A percentile compares a stretch with the other conserved stretches of the same genome.
Evolutionary conservation across 768 basidiomycete genomes (phyloP).

Genomic region (Agrocybe chaxingu): DNA sequence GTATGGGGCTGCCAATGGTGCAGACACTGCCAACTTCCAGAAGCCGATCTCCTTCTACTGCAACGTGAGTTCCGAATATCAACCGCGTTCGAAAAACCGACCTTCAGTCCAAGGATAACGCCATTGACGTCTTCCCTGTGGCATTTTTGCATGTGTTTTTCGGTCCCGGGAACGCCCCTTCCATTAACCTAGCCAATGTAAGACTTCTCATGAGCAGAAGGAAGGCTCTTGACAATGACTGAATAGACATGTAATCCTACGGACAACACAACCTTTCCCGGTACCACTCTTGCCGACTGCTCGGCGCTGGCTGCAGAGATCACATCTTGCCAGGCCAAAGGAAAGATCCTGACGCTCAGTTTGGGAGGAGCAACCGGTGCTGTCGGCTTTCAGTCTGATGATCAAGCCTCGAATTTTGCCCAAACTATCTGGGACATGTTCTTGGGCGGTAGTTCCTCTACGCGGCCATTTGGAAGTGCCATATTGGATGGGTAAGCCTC

Average conservation of each 20-base stretch:
- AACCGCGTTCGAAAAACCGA: not conserved
- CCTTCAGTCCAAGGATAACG: conserved; percentile 44
- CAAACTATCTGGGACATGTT: conserved; percentile 72
- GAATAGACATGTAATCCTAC: conserved; percentile 59
- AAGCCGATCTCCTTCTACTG: conserved; percentile 64
- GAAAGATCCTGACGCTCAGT: conserved; percentile 58
- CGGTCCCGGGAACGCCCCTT: conserved; percentile 57
- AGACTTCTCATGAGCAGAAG: conserved; percentile 9
- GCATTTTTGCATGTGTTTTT: conserved; percentile 71
- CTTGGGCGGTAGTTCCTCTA: conserved; percentile 52
- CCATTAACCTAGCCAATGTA: conserved; percentile 69
- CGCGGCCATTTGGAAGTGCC: conserved; percentile 69
- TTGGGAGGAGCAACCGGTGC: conserved; percentile 63
- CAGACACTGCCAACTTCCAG: conserved; percentile 54
- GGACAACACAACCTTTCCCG: conserved; percentile 56
- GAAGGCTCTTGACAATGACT: not conserved
- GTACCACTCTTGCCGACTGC: conserved; percentile 63
- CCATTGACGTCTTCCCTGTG: conserved; percentile 66
- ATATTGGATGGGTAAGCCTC: conserved; percentile 63
- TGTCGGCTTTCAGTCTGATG: conserved; percentile 56
- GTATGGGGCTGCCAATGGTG: conserved; percentile 52
- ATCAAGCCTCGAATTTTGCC: conserved; percentile 56
- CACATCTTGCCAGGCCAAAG: conserved; percentile 58
- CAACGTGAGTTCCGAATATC: conserved; percentile 33
- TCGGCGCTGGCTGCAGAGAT: conserved; percentile 59